These are phyloP conservation scores for Mycena citricolor DNA, from an alignment of 1,284 basidiomycete genomes.

Conservation along the genomic window DNA sequence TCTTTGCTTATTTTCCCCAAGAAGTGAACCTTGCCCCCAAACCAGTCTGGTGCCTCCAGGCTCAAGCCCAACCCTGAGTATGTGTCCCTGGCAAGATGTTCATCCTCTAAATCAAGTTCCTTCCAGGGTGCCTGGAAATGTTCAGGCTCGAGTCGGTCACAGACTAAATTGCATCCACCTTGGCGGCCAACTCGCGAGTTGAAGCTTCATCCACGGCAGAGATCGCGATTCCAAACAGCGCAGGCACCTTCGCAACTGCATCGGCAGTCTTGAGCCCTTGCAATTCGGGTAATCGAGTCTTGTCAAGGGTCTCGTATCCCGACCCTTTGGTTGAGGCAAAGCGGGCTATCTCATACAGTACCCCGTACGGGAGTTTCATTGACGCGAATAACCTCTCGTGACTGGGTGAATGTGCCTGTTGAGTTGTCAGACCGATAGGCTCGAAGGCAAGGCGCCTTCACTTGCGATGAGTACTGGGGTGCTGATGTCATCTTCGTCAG, in stretches of 20 bases:
- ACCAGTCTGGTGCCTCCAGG: conserved; percentile 35
- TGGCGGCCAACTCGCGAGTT: conserved; percentile 37
- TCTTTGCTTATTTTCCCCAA: conserved; percentile 32
- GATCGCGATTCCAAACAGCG: conserved; percentile 19
- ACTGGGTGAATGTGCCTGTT: conserved; percentile 14
- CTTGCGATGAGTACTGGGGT: conserved; percentile 24
- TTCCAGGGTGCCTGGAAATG: conserved; percentile 41
- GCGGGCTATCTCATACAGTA: conserved; percentile 42
- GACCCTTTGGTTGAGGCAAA: conserved; percentile 30
- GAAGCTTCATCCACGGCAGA: conserved; percentile 26
- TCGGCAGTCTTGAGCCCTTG: conserved; percentile 26
- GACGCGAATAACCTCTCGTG: conserved; percentile 30
- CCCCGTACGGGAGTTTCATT: conserved; percentile 36
- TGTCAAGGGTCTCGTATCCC: conserved; percentile 27
- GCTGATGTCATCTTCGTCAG: conserved; percentile 19
- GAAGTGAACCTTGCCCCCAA: conserved; percentile 47
- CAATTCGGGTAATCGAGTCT: conserved; percentile 30
- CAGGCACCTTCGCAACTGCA: conserved; percentile 29
- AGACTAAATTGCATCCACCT: conserved; percentile 30
- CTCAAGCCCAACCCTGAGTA: conserved; percentile 36
- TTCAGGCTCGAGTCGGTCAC: neutral
- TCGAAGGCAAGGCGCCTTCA: neutral
- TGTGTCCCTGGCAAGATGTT: conserved; percentile 27
- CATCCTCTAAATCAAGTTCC: conserved; percentile 45
- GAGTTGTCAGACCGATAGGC: neutral